A percentile compares a stretch with the other conserved stretches of the same genome.
These are phyloP conservation scores for Yarrowia phangngaensis DNA, from an alignment of 805 yeast genomes.

Conservation along the genomic window DNA sequence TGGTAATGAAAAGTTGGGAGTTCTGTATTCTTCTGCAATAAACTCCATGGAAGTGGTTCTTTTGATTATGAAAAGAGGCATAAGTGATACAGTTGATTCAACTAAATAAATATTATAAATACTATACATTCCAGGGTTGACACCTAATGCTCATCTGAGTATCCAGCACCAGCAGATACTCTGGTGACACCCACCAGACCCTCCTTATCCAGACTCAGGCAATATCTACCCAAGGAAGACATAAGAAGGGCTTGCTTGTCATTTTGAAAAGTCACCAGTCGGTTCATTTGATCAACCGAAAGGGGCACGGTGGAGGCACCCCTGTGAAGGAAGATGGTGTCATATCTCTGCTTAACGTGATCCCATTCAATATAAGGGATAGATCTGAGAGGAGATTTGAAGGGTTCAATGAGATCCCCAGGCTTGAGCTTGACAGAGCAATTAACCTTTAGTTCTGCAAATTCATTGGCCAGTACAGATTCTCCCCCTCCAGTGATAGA, in stretches of 20 bases:
- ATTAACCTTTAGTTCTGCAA: slow-evolving; percentile 21
- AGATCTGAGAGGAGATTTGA: slow-evolving; percentile 20
- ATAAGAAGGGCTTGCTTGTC: slow-evolving; percentile 14
- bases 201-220: slow-evolving; percentile 16
- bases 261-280: slow-evolving; percentile 20
- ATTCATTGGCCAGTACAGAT: slow-evolving; percentile 10
- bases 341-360: slow-evolving; percentile 20
- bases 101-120: slow-evolving; percentile 21
- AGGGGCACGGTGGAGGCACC: slow-evolving; percentile 21
- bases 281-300: slow-evolving; percentile 15
- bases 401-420: slow-evolving; percentile 18
- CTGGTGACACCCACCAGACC: slow-evolving; percentile 14
- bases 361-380: slow-evolving; percentile 24
- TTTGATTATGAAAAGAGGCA: no score
- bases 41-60: no score
- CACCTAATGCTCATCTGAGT: slow-evolving; percentile 7
- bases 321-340: slow-evolving; percentile 15
- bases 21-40: no score
- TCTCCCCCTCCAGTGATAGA: slow-evolving; percentile 13
- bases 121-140: no score
- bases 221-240: slow-evolving; percentile 17
- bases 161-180: slow-evolving; percentile 23
- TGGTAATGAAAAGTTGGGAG: no score
- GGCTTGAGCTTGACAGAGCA: slow-evolving; percentile 12
- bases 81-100: no score